Percentiles rank a stretch among this genome's conserved stretches.
Conservation (phyloP, 2,329 filamentous ascomycete species). For the Colletotrichum sp. region DNA sequence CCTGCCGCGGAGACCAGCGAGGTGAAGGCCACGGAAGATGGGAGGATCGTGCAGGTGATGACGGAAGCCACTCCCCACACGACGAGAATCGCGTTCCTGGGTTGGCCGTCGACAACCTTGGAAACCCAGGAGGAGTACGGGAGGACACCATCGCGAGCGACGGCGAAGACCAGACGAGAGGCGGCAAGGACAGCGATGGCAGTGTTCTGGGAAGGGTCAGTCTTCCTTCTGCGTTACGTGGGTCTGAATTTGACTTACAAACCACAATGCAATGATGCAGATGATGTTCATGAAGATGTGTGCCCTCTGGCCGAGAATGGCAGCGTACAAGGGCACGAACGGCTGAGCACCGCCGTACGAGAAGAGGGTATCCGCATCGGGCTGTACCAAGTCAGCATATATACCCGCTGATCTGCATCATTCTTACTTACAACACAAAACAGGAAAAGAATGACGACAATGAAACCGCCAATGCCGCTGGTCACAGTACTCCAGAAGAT, state of each 20-base stretch:
- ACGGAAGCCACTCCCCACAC: slow-evolving; percentile 59
- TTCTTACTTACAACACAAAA: slow-evolving; percentile 55
- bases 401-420: background rate
- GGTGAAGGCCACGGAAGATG: slow-evolving; percentile 58
- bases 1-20: slow-evolving; percentile 58
- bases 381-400: slow-evolving; percentile 33
- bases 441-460: slow-evolving; percentile 62
- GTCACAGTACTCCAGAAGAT: slow-evolving; percentile 66
- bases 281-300: slow-evolving; percentile 68
- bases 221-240: background rate
- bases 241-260: slow-evolving; percentile 40
- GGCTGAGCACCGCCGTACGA: slow-evolving; percentile 60
- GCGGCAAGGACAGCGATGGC: slow-evolving; percentile 64
- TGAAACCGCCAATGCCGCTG: slow-evolving; percentile 60
- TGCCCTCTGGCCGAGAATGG: slow-evolving; percentile 58
- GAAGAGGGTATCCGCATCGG: slow-evolving; percentile 57
- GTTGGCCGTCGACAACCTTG: slow-evolving; percentile 58
- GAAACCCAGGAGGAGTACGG: slow-evolving; percentile 65
- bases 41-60: slow-evolving; percentile 63
- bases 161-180: slow-evolving; percentile 66
- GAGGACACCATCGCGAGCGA: slow-evolving; percentile 65
- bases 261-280: slow-evolving; percentile 54
- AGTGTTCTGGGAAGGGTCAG: slow-evolving; percentile 47
- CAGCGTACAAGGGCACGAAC: slow-evolving; percentile 63
- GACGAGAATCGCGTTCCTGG: slow-evolving; percentile 63